Evolutionary conservation across 106 monocot species (phyloP), one percentile per base, ranked within the genome.

Genomic region (Apostasia shenzhenica): DNA sequence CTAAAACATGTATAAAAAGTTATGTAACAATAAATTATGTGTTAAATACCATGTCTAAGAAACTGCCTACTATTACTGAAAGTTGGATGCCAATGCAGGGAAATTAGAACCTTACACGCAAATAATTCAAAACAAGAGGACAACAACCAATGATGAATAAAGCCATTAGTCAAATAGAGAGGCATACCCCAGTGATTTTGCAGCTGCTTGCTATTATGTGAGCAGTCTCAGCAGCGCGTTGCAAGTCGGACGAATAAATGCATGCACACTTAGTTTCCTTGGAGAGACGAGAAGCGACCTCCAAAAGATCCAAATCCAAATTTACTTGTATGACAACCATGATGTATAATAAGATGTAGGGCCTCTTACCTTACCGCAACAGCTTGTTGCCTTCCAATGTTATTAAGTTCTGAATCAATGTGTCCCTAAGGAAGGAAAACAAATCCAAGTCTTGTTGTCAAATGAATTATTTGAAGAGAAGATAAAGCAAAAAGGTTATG

Each of bases 181-280:
- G 63, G 37, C 65, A 52, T 76, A 99, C 92, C 86, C 92, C 76
- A 75, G 82, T 63, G 51, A 89, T 67, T 69, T 70, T 40, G 73
- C 99, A 99, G 14, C 8, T 45, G 10, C 54, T 76, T 74, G 90
- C 87, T 71, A 99, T 90, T 44, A 78, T 85, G 14, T 79, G 50
- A 67, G 99, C 99, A 73, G 92, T 99, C 61, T 99, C 87, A 46
- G 81, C 75, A 67, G 93, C 99, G 73, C 97, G 84, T 61, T 92
- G 85, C 85, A 99, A 72, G 67, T 99, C 93, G 59, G 99, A 99
- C 48, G 99, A 83, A 74, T 99, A 99, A 67, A 90, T 68, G n/a
- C 93, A 81, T 61, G 61, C 52, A 56, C 73, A 80, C 55, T 83
- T 81, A 40, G 72, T 55, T 70, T 90, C 90, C 63, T 81, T 90